These are phyloP conservation scores for Eutrema japonicum DNA, from an alignment of 345 rosid species.

Conservation along the genomic window DNA sequence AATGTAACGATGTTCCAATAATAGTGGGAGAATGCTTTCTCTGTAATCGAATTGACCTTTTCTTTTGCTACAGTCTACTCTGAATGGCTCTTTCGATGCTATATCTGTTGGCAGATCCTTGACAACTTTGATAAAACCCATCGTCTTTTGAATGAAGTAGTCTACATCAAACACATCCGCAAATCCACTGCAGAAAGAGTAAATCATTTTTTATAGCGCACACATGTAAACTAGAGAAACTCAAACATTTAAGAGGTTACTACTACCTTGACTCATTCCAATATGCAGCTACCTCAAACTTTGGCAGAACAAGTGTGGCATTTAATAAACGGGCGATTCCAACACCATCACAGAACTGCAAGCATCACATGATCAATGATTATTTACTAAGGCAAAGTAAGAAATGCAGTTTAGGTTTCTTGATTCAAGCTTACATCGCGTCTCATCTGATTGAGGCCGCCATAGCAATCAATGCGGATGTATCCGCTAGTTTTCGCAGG, in stretches of 20 bases:
- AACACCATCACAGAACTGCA: slow-evolving; percentile 91
- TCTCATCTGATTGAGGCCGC: slow-evolving; percentile 98
- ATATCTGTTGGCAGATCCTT: slow-evolving; percentile 70
- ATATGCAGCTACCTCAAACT: slow-evolving; percentile 93
- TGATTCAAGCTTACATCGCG: slow-evolving; percentile 72
- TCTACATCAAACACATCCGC: slow-evolving; percentile 93
- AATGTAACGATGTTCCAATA: slow-evolving; percentile 69
- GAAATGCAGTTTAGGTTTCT: neutral
- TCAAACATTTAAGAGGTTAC: neutral
- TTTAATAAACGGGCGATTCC: slow-evolving; percentile 89
- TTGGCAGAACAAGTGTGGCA: slow-evolving; percentile 89
- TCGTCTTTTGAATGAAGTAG: slow-evolving; percentile 77
- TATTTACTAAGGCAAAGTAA: neutral
- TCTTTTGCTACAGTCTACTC: slow-evolving; percentile 89
- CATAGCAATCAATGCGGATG: slow-evolving; percentile 91
- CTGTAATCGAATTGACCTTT: slow-evolving; percentile 93
- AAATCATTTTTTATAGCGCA: neutral
- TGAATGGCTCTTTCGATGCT: slow-evolving; percentile 72
- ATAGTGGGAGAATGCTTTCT: slow-evolving; percentile 76
- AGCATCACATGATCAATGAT: slow-evolving; percentile 6
- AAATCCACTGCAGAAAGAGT: slow-evolving; percentile 66
- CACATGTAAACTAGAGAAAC: neutral
- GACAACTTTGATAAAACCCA: slow-evolving; percentile 66
- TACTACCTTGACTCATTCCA: slow-evolving; percentile 97
- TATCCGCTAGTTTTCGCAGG: slow-evolving; percentile 76